These are phyloP conservation scores for Aureobasidium mangrovei DNA, from an alignment of 2,329 filamentous ascomycete genomes.

Conservation along the genomic window DNA sequence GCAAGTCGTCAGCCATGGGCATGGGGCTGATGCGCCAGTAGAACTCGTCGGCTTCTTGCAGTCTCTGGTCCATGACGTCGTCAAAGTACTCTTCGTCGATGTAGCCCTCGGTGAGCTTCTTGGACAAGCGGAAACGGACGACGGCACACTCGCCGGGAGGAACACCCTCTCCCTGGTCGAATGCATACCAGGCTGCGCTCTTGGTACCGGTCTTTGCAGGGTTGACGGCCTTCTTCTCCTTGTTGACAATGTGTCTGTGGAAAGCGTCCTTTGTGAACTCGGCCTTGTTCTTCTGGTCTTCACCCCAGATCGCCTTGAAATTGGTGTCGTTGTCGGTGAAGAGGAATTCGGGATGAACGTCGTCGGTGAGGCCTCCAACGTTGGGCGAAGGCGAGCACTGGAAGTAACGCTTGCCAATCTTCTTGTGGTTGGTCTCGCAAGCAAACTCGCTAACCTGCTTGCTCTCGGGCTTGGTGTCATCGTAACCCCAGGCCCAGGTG, in stretches of 20 bases:
- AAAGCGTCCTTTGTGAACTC: constrained; percentile 94
- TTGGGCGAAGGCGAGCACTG: constrained; percentile 85
- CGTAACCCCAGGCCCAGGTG: constrained; percentile 90
- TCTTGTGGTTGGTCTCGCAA: constrained; percentile 68
- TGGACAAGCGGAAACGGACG: constrained; percentile 82
- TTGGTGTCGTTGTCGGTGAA: constrained; percentile 98
- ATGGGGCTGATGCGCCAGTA: constrained; percentile 88
- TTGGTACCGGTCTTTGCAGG: constrained; percentile 76
- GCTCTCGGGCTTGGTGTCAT: constrained; percentile 77
- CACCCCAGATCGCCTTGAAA: constrained; percentile 64
- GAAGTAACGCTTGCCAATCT: constrained; percentile 73
- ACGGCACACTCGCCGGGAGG: constrained; percentile 88
- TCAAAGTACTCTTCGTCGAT: constrained; percentile 91
- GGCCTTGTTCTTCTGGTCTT: constrained; percentile 61
- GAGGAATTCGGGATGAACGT: constrained; percentile 74
- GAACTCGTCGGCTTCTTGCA: constrained; percentile 90
- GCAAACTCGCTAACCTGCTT: constrained; percentile 55
- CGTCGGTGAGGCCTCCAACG: constrained; percentile 65
- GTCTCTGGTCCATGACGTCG: constrained; percentile 76
- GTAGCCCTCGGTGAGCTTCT: constrained; percentile 58
- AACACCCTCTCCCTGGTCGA: constrained; percentile 82
- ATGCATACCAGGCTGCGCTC: constrained; percentile 81
- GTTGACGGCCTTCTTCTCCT: constrained; percentile 73
- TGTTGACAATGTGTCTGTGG: constrained; percentile 76
- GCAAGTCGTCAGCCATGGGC: constrained; percentile 85